These are phyloP conservation scores for Aureobasidium vineae DNA, from an alignment of 2,329 filamentous ascomycete species.

Conservation along the genomic window DNA sequence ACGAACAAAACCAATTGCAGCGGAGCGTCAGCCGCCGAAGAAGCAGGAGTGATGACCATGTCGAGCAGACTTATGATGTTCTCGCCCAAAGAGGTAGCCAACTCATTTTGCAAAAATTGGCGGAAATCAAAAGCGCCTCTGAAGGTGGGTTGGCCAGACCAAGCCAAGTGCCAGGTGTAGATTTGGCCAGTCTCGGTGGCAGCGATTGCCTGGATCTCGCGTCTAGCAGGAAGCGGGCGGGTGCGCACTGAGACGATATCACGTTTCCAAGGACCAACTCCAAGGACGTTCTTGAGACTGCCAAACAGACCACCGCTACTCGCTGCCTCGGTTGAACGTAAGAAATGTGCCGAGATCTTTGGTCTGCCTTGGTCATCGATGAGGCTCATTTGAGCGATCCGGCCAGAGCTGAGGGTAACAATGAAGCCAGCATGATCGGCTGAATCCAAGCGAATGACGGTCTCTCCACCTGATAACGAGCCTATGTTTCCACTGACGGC, in stretches of 20 bases:
- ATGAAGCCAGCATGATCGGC: constrained; percentile 87
- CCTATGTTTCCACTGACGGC: constrained; percentile 73
- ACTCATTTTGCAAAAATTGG: constrained; percentile 60
- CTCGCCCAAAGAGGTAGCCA: constrained; percentile 50
- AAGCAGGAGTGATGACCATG: constrained; percentile 62
- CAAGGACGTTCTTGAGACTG: constrained; percentile 74
- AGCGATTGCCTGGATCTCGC: constrained; percentile 80
- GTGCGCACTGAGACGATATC: constrained; percentile 79
- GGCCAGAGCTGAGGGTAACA: constrained; percentile 77
- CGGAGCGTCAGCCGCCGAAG: constrained; percentile 31
- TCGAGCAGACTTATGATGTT: constrained; percentile 72
- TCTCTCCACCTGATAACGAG: constrained; percentile 74
- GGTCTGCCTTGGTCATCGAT: constrained; percentile 86
- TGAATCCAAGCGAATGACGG: constrained; percentile 71
- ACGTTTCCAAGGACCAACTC: constrained; percentile 66
- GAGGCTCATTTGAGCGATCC: constrained; percentile 81
- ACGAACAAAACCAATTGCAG: constrained; percentile 37
- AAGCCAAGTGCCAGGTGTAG: constrained; percentile 84
- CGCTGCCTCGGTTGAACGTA: constrained; percentile 62
- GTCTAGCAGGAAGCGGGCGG: constrained; percentile 67
- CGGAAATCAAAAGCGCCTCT: constrained; percentile 69
- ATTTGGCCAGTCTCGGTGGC: constrained; percentile 74
- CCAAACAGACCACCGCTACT: constrained; percentile 69
- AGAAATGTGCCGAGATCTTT: constrained; percentile 71
- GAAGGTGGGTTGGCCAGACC: constrained; percentile 77